A percentile compares a stretch with the other conserved stretches of the same genome.
Evolutionary conservation across 2,329 filamentous ascomycete species (phyloP).

Genomic region (Raffaelea deltoideospora): DNA sequence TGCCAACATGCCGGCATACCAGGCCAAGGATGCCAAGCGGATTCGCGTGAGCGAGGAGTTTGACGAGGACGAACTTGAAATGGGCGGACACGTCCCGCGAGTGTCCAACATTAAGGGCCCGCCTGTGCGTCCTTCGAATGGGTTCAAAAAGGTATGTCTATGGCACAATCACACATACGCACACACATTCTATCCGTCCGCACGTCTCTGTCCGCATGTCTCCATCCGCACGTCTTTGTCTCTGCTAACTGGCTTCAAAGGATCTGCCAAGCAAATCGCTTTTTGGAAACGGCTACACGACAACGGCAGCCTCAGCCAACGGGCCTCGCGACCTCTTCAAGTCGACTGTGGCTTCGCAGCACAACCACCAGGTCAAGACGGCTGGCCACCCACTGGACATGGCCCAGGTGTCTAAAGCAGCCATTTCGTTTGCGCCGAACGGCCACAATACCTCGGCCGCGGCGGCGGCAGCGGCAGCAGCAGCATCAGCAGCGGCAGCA

Average conservation of each 20-base stretch:
- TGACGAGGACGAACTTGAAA: slow-evolving; percentile 43
- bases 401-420: slow-evolving; percentile 75
- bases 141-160: slow-evolving; percentile 47
- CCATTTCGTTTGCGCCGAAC: slow-evolving; percentile 74
- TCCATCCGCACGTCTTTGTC: background rate
- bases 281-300: slow-evolving; percentile 46
- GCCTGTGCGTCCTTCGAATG: slow-evolving; percentile 66
- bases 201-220: no score
- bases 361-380: slow-evolving; percentile 48
- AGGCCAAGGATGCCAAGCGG: slow-evolving; percentile 61
- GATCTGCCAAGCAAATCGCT: slow-evolving; percentile 44
- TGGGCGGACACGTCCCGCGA: slow-evolving; percentile 39
- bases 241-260: slow-evolving; percentile 19
- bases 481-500: slow-evolving; percentile 3
- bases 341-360: slow-evolving; percentile 49
- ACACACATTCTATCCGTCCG: no score
- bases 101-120: slow-evolving; percentile 56
- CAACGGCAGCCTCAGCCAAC: slow-evolving; percentile 39
- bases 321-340: slow-evolving; percentile 47
- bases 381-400: slow-evolving; percentile 61
- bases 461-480: slow-evolving; percentile 2
- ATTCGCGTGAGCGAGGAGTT: slow-evolving; percentile 61
- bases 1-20: slow-evolving; percentile 40
- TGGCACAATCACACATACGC: no score
- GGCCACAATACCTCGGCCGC: background rate